Evolutionary conservation across 345 rosid genomes (phyloP).

Genomic region (Mangifera indica): DNA sequence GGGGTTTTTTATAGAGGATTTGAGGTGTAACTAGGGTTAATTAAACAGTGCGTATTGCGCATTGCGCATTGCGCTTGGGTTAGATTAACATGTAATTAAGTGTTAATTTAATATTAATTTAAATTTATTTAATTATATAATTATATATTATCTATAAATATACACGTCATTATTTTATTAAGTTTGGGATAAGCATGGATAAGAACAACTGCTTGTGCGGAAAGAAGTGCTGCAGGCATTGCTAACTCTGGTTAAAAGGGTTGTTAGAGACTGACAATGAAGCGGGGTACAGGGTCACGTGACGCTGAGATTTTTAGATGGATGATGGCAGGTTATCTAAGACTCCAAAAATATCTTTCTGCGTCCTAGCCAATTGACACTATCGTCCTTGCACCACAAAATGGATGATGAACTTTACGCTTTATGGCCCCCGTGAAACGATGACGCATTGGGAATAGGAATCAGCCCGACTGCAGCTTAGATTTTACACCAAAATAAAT

Average conservation of each 20-base stretch:
- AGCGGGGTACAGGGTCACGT: constrained; percentile 7
- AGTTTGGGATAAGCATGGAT: too few relatives aligned
- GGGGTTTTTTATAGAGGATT: neutral
- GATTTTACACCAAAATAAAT: too few relatives aligned
- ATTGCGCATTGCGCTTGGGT: too few relatives aligned
- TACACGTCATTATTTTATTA: too few relatives aligned
- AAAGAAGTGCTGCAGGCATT: neutral
- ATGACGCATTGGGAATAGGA: neutral
- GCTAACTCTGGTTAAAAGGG: neutral
- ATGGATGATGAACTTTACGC: neutral
- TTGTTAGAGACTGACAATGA: neutral
- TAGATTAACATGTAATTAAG: neutral
- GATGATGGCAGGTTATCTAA: neutral
- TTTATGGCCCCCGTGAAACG: neutral
- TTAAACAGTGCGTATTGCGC: constrained; percentile 13
- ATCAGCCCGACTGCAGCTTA: neutral
- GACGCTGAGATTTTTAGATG: neutral
- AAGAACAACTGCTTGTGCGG: neutral
- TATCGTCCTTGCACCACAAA: neutral
- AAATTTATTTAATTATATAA: too few relatives aligned
- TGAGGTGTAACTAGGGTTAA: neutral
- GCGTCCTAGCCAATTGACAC: neutral
- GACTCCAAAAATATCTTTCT: neutral
- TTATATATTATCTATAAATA: too few relatives aligned
- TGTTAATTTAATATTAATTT: too few relatives aligned